Conservation (phyloP, 2,329 filamentous ascomycete genomes). For the Penicillium sp. region DNA sequence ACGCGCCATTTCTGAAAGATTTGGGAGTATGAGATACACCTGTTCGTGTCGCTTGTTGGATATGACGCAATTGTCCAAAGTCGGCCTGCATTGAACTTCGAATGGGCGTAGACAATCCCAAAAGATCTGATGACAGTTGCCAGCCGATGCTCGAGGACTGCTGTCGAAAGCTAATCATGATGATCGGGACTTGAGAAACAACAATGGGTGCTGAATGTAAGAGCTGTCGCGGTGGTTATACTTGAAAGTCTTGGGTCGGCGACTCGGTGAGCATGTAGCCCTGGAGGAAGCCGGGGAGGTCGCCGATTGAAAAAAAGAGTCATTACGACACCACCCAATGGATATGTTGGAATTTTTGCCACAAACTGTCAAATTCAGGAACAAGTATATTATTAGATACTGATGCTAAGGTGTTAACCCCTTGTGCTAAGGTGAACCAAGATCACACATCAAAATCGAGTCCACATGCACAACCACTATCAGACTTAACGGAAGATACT, state of each 20-base stretch:
- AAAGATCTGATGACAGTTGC: background rate
- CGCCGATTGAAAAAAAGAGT: background rate
- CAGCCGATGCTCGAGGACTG: background rate
- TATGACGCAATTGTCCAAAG: background rate
- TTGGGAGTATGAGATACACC: background rate
- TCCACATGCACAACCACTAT: background rate
- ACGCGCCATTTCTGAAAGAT: background rate
- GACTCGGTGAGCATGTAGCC: slow-evolving; percentile 1
- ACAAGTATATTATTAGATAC: background rate
- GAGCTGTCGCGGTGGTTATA: background rate
- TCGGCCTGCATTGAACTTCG: background rate
- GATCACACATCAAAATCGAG: background rate
- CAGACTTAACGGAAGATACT: background rate
- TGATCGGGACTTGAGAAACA: background rate
- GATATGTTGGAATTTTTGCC: background rate
- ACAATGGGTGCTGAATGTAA: background rate
- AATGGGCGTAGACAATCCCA: background rate
- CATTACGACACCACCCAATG: background rate
- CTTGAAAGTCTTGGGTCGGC: background rate
- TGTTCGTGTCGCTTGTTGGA: background rate
- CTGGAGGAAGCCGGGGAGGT: no score
- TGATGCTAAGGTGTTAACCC: background rate
- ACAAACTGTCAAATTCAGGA: background rate
- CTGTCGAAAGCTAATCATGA: background rate
- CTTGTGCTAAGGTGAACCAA: no score